These are phyloP conservation scores for Glonium stellatum DNA, from an alignment of 495 filamentous ascomycete genomes.

Conservation along the genomic window DNA sequence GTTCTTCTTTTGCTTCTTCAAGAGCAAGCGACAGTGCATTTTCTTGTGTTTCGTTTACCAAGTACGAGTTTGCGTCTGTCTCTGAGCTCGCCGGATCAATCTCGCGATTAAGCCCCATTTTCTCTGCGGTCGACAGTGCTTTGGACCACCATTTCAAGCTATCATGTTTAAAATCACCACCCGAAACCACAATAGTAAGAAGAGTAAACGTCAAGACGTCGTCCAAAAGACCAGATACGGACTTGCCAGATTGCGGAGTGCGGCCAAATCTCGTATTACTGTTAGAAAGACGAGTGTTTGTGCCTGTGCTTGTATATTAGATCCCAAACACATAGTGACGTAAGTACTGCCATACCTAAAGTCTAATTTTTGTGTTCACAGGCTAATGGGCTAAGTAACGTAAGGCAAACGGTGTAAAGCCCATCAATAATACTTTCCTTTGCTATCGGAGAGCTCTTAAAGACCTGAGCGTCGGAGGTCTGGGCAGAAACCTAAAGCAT, in stretches of 20 bases:
- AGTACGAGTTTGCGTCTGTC: constrained; percentile 2
- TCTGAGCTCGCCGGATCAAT: not conserved
- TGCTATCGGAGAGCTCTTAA: constrained; percentile 29
- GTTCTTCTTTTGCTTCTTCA: constrained; percentile 43
- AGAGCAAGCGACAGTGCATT: constrained; percentile 14
- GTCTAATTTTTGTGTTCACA: not conserved
- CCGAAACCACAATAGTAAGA: constrained; percentile 24
- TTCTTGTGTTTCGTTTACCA: constrained; percentile 20
- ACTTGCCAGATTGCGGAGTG: not conserved
- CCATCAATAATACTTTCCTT: constrained; percentile 10
- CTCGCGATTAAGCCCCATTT: not conserved
- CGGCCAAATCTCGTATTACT: constrained; percentile 5
- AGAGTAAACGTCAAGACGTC: constrained; percentile 29
- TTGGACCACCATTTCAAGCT: constrained; percentile 26
- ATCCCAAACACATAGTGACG: not conserved
- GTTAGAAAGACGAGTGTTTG: not conserved
- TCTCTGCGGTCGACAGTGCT: constrained; percentile 12
- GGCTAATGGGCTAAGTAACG: not conserved
- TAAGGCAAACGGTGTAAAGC: not conserved
- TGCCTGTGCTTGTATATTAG: not conserved
- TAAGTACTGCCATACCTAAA: not conserved
- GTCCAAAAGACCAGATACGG: constrained; percentile 16
- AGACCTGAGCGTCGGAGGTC: constrained; percentile 35
- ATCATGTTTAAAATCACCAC: constrained; percentile 28
- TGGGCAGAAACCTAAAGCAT: constrained; percentile 41